Evolutionary conservation across 495 filamentous ascomycete genomes (phyloP).

Genomic region (Bombardia bombarda): DNA sequence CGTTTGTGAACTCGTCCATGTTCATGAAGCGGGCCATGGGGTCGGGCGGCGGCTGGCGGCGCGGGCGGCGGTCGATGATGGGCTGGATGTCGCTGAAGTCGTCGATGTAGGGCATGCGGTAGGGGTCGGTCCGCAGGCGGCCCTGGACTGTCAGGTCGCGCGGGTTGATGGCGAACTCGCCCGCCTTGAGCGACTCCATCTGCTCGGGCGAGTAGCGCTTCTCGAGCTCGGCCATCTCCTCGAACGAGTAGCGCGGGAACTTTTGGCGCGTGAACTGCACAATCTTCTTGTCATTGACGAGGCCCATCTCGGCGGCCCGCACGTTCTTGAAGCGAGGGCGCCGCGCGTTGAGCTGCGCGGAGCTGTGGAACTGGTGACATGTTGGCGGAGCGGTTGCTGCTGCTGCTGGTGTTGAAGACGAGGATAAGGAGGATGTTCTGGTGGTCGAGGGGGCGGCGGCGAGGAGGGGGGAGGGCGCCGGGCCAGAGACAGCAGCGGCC

Average conservation of each 20-base stretch:
- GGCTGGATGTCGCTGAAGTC: constrained; percentile 74
- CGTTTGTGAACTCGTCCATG: constrained; percentile 48
- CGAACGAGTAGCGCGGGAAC: constrained; percentile 58
- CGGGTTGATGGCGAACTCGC: constrained; percentile 72
- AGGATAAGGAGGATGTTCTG: too few species aligned
- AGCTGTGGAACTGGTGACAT: constrained; percentile 38
- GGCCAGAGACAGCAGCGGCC: constrained; percentile 2
- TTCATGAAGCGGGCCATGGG: constrained; percentile 58
- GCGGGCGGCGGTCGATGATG: constrained; percentile 54
- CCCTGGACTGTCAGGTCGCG: constrained; percentile 69
- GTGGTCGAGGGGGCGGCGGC: constrained; percentile 5
- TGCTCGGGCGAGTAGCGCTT: constrained; percentile 72
- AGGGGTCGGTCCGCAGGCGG: constrained; percentile 59
- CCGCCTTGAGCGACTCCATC: constrained; percentile 76
- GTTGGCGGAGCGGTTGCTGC: constrained; percentile 3
- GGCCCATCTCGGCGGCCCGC: constrained; percentile 34
- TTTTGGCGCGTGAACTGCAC: constrained; percentile 34
- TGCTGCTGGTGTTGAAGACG: constrained; percentile 1
- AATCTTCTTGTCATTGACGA: constrained; percentile 29
- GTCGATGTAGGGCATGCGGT: constrained; percentile 69
- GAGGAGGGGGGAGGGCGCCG: too few species aligned
- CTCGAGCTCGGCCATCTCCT: constrained; percentile 55
- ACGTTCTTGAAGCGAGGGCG: constrained; percentile 37
- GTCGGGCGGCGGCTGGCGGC: constrained; percentile 33
- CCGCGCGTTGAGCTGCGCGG: constrained; percentile 28